These are phyloP conservation scores for Aspergillus bertholletiae DNA, from an alignment of 495 filamentous ascomycete species.

Conservation along the genomic window DNA sequence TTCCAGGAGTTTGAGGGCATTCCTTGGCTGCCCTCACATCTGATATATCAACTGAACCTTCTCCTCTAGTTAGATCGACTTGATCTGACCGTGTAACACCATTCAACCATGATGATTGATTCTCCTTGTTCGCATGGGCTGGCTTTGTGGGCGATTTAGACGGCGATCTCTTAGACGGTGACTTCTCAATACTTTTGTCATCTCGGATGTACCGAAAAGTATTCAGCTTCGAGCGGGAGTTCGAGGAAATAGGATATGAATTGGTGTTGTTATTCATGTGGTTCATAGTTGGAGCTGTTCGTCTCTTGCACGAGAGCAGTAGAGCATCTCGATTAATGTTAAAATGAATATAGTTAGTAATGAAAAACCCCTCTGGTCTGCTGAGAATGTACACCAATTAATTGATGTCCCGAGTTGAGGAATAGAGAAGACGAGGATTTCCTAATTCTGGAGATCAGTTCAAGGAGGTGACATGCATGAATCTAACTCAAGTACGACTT, in stretches of 20 bases:
- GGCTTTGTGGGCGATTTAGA: slow-evolving; percentile 22
- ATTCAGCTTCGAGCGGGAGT: slow-evolving; percentile 57
- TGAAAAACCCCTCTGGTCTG: neutral
- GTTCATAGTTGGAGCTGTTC: slow-evolving; percentile 12
- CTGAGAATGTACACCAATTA: slow-evolving; percentile 6
- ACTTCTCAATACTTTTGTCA: slow-evolving; percentile 27
- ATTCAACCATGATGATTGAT: slow-evolving; percentile 38
- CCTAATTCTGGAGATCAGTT: neutral
- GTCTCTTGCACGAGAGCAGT: neutral
- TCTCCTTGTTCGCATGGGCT: slow-evolving; percentile 35
- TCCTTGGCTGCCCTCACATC: slow-evolving; percentile 39
- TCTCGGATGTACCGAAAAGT: slow-evolving; percentile 48
- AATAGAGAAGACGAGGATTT: neutral
- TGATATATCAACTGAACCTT: slow-evolving; percentile 24
- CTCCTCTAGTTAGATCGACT: slow-evolving; percentile 18
- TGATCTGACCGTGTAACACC: slow-evolving; percentile 34
- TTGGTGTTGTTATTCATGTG: slow-evolving; percentile 25
- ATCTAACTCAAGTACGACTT: neutral
- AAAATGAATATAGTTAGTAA: slow-evolving; percentile 10
- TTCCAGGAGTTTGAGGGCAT: slow-evolving; percentile 69
- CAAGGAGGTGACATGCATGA: neutral
- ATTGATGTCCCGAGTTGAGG: neutral
- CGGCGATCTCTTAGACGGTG: slow-evolving; percentile 20
- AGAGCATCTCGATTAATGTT: slow-evolving; percentile 14
- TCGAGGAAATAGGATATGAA: slow-evolving; percentile 42